Base-by-base conservation (phyloP, 441 rosid genomes). In the Aquilaria agallochum region DNA sequence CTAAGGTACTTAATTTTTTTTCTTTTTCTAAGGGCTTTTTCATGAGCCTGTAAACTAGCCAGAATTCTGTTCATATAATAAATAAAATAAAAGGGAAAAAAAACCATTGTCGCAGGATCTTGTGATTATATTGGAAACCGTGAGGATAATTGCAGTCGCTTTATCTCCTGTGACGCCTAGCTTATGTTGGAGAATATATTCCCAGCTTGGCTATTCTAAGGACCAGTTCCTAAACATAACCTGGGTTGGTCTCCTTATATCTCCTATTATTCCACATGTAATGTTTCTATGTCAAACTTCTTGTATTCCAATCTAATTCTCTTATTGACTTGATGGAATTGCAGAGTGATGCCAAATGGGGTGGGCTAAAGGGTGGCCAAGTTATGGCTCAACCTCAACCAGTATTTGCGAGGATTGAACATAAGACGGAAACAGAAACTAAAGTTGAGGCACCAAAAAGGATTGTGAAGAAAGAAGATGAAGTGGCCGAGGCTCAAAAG, bases 361-460 rank as follows among this genome's bases (percentile, higher is more conserved):
- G 97, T 60, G 95, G 92, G 63, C 76, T 94, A 52, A 94, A 83
- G 72, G 83, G 86, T 0, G 92, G 91, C 54, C 87, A 81, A 80
- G 86, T 87, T 47, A 87, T 91, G 99, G 90, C 90, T 58, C 86
- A 85, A 68, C 88, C 96, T 5, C 77, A 74, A 65, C 97, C 98
- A 0, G 82, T 90, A 47, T 91, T 89, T 65, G 87, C 83, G 9
- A 84, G 92, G 71, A 87, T 94, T 45, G 97, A 85, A 65, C 69
- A 44, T 59, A 73, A 45, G 58, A 55, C 79, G n/a, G 83, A 74
- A 59, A 46, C 44, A 4, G 81, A 74, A 66, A 78, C 69, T 27
- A 78, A 54, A 10, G 40, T 54, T 58, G 73, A 76, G 64, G 70
- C 65, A 5, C 46, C 65, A 32, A 77, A 82, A 76, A 80, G 70